phyloP scores from a whole-genome alignment of 202 grass and related monocot genomes.

The Panicum virgatum region DNA sequence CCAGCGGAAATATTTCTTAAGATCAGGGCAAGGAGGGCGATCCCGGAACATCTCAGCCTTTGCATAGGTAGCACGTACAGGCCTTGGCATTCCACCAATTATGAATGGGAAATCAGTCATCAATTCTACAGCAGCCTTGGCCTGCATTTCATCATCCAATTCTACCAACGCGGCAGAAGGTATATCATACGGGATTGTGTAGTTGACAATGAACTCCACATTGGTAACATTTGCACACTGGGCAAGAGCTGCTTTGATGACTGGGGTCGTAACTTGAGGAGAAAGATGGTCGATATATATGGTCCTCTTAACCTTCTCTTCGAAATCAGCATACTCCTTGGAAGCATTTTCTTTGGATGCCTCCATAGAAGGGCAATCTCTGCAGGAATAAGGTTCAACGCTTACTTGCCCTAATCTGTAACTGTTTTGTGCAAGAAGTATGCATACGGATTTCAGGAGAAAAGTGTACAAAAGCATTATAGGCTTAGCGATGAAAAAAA shows the following conservation, averaged over 20 bases:
- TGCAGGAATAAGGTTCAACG: not conserved
- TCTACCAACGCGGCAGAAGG: conserved; percentile 53
- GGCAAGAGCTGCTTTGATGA: conserved; percentile 60
- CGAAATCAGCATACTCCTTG: conserved; percentile 50
- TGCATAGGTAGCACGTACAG: conserved; percentile 47
- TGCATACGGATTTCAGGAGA: not conserved
- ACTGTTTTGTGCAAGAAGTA: not conserved
- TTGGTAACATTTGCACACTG: conserved; percentile 52
- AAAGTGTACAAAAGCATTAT: not conserved
- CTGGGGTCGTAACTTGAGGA: conserved; percentile 38
- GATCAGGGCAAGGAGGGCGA: conserved; percentile 43
- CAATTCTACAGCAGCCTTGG: conserved; percentile 36
- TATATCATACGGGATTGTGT: conserved; percentile 54
- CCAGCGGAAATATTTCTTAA: conserved; percentile 53
- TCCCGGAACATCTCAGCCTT: conserved; percentile 55
- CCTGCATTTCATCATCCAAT: conserved; percentile 44
- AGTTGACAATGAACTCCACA: conserved; percentile 62
- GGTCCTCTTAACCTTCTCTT: conserved; percentile 49
- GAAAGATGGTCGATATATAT: conserved; percentile 67
- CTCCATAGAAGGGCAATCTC: conserved; percentile 28
- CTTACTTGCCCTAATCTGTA: not conserved
- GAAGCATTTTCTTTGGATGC: conserved; percentile 36
- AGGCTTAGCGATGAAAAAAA: not conserved
- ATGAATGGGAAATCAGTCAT: conserved; percentile 66
- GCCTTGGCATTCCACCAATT: conserved; percentile 70